Conservation (phyloP, 1,284 basidiomycete genomes). For the Trichosporon sp. region DNA sequence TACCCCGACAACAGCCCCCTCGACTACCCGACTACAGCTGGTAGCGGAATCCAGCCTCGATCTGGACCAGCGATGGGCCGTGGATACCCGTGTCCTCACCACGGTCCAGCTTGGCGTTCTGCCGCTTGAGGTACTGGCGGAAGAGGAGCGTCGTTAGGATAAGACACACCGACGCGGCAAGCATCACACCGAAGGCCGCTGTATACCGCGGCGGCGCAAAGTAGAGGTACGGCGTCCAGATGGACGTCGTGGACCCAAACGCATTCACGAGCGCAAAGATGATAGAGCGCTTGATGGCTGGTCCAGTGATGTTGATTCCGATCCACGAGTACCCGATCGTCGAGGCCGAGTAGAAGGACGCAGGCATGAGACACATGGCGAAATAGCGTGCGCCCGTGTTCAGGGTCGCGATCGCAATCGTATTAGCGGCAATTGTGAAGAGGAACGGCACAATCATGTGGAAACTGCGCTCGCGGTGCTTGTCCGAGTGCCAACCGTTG, state of each 20-base stretch:
- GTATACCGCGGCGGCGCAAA: conserved; percentile 23
- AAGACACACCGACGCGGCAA: conserved; percentile 46
- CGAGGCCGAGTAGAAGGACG: conserved; percentile 50
- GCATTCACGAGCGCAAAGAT: conserved; percentile 56
- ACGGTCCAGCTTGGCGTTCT: conserved; percentile 50
- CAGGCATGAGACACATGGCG: conserved; percentile 45
- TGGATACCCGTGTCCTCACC: conserved; percentile 45
- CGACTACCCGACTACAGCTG: conserved; percentile 53
- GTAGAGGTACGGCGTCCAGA: conserved; percentile 56
- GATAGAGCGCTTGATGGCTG: conserved; percentile 54
- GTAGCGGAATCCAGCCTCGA: conserved; percentile 50
- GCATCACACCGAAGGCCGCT: conserved; percentile 45
- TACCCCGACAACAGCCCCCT: no score
- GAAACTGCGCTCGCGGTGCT: conserved; percentile 42
- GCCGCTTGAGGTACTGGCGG: conserved; percentile 45
- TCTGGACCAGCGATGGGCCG: conserved; percentile 47
- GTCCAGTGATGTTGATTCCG: conserved; percentile 50
- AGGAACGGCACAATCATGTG: conserved; percentile 30
- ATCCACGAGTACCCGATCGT: conserved; percentile 56
- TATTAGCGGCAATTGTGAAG: conserved; percentile 70
- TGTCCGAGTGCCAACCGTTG: conserved; percentile 52
- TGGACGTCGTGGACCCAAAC: conserved; percentile 54
- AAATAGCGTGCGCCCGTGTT: conserved; percentile 52
- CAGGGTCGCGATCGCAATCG: conserved; percentile 64
- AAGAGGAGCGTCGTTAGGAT: conserved; percentile 38